Base-by-base conservation (phyloP, 2,329 filamentous ascomycete genomes). In the Hysterium pulicare region DNA sequence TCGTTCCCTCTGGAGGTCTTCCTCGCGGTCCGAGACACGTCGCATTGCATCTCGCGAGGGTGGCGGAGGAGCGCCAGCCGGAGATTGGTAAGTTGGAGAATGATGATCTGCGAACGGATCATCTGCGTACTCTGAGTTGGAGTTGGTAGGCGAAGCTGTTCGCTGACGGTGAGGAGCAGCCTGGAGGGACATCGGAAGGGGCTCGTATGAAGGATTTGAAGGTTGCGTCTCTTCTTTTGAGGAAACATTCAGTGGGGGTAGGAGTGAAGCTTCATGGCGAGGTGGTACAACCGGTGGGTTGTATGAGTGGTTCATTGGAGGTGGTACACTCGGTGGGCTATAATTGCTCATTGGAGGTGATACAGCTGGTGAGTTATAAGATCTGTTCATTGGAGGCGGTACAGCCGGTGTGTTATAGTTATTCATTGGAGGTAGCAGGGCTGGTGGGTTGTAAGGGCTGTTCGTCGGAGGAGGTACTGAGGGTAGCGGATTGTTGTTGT, bases 71-170 rank as follows among this genome's bases (percentile, higher is more conserved):
- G 48, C 53, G 34, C 39, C 55, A 39, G 40, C 40, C 4, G 61
- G 57, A 15, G 63, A 57, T 31, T 57, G 51, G 43, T 57, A 57
- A 21, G 53, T 49, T 17, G 64, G 58, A 15, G 66, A 63, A 39
- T 66, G 55, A 33, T 70, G 68, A 48, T 73, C 70, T 3, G 62
- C 65, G 42, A 72, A 73, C 0, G 71, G 71, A 24, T 73, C 57
- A 34, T 63, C 62, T 19, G 59, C 53, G 19, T 54, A 46, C 33
- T 63, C 62, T 20, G 60, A 54, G 19, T 54, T 46, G 34, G 17
- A 30, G 16, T 15, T 8, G 1, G 42, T 44, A 6, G 16, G 28
- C 4, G 47, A 34, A 30, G 22, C 37, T 4, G 51, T 21, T 42
- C 35, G 32, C 44, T 30, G 11, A 13, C 51, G 50, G 11, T 45